Base-by-base conservation (phyloP, 371 early-diverging fungal genomes). In the Mortierella sp. region DNA sequence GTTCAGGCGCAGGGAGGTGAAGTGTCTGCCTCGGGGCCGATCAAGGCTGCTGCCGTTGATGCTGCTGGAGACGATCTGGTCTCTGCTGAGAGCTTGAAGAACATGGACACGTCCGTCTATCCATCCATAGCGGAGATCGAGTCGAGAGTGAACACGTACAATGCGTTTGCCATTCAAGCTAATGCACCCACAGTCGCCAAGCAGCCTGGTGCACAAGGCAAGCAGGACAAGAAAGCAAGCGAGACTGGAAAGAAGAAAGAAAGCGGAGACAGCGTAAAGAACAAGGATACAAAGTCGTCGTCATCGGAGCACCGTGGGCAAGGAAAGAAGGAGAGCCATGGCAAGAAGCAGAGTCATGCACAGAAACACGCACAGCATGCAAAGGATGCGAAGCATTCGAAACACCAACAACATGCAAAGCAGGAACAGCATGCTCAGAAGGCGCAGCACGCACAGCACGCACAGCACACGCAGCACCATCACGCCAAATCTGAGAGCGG, bases 121-220 rank as follows among this genome's bases (percentile, higher is more conserved):
- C 71, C 71, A 9, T 60, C 65, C 2, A 21, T 52, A 3, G n/a
- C 41, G 19, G 65, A 71, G 22, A 60, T 71, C 28, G 61, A 64
- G 49, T 43, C 65, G 9, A 51, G 66, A 19, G 34, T 59, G 48
- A 47, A 46, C 17, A 43, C 48, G 43, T 60, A 57, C 34, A 51
- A 60, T 5, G 71, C 53, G 0, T 71, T 39, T 21, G 61, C 57
- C 5, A n/a, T 43, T 16, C 19, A 47, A 0, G 1, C 31, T 2
- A 22, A 25, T 2, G 17, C 53, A 31, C 8, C 41, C 9, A 28
- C 19, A 1, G 28, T 44, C 6, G 27, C 9, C 5, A 24, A 34
- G 22, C 40, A 39, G n/a, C n/a, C n/a, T n/a, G n/a, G n/a, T 9
- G 27, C 40, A 16, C 27, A 29, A 24, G 25, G 54, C 19, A 48